These are phyloP conservation scores for Metarhizium robertsii DNA, from an alignment of 2,329 filamentous ascomycete species.

Conservation along the genomic window DNA sequence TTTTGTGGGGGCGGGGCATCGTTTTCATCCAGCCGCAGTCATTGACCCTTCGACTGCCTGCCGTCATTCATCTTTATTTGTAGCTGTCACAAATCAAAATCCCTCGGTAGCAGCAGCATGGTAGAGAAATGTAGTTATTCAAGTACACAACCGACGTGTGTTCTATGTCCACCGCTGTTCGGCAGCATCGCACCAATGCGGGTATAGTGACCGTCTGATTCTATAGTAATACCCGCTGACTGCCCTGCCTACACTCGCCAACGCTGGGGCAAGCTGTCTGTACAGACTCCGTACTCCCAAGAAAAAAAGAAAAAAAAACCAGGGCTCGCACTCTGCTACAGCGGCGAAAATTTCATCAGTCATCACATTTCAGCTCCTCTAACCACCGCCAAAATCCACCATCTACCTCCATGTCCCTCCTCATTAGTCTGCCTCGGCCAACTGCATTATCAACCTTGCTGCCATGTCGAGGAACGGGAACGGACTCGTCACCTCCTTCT, in stretches of 20 bases:
- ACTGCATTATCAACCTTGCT: conserved; percentile 82
- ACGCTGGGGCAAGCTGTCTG: neutral
- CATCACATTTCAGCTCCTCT: neutral
- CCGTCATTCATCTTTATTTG: too few relatives aligned
- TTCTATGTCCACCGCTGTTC: neutral
- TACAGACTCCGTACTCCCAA: neutral
- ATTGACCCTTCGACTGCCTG: too few relatives aligned
- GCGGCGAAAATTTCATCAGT: neutral
- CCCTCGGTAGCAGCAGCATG: neutral
- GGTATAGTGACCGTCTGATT: neutral
- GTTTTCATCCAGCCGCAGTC: too few relatives aligned
- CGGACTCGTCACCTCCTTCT: conserved; percentile 91
- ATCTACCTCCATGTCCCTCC: neutral
- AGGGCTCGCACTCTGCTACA: neutral
- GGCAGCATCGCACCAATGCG: neutral
- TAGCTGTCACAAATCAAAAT: too few relatives aligned
- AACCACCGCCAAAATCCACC: neutral
- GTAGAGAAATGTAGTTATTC: neutral
- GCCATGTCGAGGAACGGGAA: conserved; percentile 96
- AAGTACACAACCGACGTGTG: neutral
- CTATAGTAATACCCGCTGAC: neutral
- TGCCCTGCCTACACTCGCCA: neutral
- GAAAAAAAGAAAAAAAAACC: neutral
- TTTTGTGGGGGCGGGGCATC: too few relatives aligned
- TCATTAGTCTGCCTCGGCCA: conserved; percentile 65